phyloP scores from a whole-genome alignment of 108 stramenopile species.

The Licmophora abbreviata region DNA sequence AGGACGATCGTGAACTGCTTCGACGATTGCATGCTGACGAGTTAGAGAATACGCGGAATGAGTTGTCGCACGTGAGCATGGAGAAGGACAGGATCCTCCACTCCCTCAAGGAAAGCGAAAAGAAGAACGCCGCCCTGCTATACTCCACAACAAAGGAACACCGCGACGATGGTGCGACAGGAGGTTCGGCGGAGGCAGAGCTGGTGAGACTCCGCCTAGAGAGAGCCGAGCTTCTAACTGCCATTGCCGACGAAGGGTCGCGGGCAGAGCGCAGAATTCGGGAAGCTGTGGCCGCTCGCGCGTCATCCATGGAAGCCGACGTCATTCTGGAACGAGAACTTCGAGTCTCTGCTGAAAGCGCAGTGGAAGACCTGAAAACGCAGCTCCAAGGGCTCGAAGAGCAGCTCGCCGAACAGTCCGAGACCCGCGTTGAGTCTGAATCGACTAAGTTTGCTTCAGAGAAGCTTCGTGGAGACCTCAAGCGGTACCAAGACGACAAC shows the following conservation, averaged over 20 bases:
- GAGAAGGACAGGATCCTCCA: slow-evolving; percentile 61
- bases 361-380: slow-evolving; percentile 25
- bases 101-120: slow-evolving; percentile 56
- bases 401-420: slow-evolving; percentile 4
- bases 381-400: slow-evolving; percentile 34
- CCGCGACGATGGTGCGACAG: slow-evolving; percentile 2
- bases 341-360: slow-evolving; percentile 44
- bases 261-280: slow-evolving; percentile 56
- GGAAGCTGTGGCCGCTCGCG: slow-evolving; percentile 57
- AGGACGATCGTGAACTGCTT: slow-evolving; percentile 50
- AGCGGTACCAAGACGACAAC: too few species aligned
- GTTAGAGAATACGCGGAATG: slow-evolving; percentile 45
- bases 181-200: slow-evolving; percentile 39
- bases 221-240: slow-evolving; percentile 62
- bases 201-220: slow-evolving; percentile 54
- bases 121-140: slow-evolving; percentile 52
- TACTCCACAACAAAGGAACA: slow-evolving; percentile 17
- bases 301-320: slow-evolving; percentile 55
- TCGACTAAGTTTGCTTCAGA: slow-evolving; percentile 7
- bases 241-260: slow-evolving; percentile 45
- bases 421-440: too few species aligned
- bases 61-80: slow-evolving; percentile 45
- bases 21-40: slow-evolving; percentile 42
- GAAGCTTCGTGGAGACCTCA: slow-evolving; percentile 13
- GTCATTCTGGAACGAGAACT: slow-evolving; percentile 62